A percentile compares a stretch with the other conserved stretches of the same genome.
These are phyloP conservation scores for Articulospora tetracladia DNA, from an alignment of 495 filamentous ascomycete species.

Conservation along the genomic window DNA sequence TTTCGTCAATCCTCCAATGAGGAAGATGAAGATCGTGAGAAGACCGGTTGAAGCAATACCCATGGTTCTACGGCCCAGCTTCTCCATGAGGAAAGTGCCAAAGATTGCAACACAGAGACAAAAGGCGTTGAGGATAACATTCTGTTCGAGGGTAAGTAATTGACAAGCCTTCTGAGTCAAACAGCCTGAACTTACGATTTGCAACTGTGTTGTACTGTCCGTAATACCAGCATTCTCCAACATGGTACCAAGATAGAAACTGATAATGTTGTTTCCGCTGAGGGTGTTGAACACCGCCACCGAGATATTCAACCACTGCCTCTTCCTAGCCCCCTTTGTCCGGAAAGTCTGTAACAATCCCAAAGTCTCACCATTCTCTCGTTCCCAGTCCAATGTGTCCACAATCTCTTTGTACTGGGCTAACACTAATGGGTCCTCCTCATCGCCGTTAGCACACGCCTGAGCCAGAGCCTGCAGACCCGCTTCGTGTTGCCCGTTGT, in stretches of 20 bases:
- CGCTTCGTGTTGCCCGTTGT: conserved; percentile 42
- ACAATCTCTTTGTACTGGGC: conserved; percentile 41
- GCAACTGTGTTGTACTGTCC: conserved; percentile 15
- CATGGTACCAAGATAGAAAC: conserved; percentile 44
- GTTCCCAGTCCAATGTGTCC: conserved; percentile 41
- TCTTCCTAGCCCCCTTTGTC: conserved; percentile 6
- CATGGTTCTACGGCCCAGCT: conserved; percentile 55
- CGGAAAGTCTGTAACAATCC: conserved; percentile 32
- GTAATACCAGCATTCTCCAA: conserved; percentile 21
- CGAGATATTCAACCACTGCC: conserved; percentile 19
- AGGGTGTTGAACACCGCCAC: conserved; percentile 27
- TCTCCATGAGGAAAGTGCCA: conserved; percentile 61
- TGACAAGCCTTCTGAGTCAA: conserved; percentile 4
- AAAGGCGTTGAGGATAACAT: conserved; percentile 54
- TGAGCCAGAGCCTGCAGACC: conserved; percentile 36
- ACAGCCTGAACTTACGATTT: conserved; percentile 14
- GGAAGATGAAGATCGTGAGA: conserved; percentile 32
- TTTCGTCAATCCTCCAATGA: conserved; percentile 35
- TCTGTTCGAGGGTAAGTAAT: no score
- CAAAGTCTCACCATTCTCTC: conserved; percentile 37
- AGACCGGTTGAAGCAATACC: conserved; percentile 24
- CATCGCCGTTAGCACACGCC: conserved; percentile 33
- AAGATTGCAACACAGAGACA: conserved; percentile 57
- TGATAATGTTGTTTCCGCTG: conserved; percentile 43
- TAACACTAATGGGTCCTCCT: conserved; percentile 26